Evolutionary conservation across 306 rosid species (phyloP).

Genomic region (Citrullus amarus): DNA sequence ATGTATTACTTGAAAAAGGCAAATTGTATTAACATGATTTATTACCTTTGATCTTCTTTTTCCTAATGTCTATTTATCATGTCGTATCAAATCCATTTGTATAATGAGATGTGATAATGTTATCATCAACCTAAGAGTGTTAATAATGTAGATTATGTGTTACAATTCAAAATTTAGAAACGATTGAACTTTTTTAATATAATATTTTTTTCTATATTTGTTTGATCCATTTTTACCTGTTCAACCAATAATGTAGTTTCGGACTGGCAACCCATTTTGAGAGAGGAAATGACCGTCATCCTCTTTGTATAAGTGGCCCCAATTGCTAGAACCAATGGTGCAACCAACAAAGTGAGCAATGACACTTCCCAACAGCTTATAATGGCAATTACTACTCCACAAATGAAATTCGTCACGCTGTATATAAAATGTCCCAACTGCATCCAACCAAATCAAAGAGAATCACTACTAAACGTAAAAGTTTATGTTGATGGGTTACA

Average conservation of each 20-base stretch:
- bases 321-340: constrained; percentile 55
- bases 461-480: not conserved
- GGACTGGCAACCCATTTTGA: constrained; percentile 53
- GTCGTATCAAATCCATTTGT: too few relatives aligned
- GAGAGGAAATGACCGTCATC: constrained; percentile 47
- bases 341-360: constrained; percentile 49
- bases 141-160: too few relatives aligned
- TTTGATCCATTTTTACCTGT: constrained; percentile 30
- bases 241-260: constrained; percentile 62
- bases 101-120: too few relatives aligned
- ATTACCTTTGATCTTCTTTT: too few relatives aligned
- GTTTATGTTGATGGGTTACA: too few relatives aligned
- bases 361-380: constrained; percentile 67
- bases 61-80: too few relatives aligned
- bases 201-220: not conserved
- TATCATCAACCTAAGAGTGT: too few relatives aligned
- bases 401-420: constrained; percentile 46
- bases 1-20: too few relatives aligned
- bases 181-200: not conserved
- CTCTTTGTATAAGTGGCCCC: constrained; percentile 73
- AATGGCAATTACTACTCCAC: constrained; percentile 56
- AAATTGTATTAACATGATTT: too few relatives aligned
- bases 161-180: not conserved
- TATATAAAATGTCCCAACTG: constrained; percentile 74
- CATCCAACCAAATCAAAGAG: not conserved